phyloP scores from a whole-genome alignment of 208 protist species.

The Trypanosoma conorhini region DNA sequence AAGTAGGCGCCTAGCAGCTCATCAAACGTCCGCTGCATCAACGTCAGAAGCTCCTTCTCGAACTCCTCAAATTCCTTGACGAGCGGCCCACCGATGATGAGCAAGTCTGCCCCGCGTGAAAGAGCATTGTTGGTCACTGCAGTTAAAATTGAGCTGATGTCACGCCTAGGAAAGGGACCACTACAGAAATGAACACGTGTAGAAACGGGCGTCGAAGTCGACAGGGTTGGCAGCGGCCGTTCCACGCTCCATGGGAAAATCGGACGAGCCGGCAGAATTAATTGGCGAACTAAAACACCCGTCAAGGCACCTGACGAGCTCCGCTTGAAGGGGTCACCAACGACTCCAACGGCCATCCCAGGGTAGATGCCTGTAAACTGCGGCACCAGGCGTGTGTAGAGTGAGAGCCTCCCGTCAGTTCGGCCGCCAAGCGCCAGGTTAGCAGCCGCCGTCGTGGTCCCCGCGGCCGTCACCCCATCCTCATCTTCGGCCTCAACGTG shows the following conservation, averaged over 20 bases:
- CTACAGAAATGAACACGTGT: constrained; percentile 85
- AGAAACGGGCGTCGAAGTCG: not conserved
- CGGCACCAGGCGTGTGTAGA: constrained; percentile 58
- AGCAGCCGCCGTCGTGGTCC: constrained; percentile 10
- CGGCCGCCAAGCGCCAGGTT: not conserved
- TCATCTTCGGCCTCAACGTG: constrained; percentile 32
- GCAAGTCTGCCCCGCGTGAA: constrained; percentile 67
- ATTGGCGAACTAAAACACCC: constrained; percentile 66
- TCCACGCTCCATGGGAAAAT: constrained; percentile 65
- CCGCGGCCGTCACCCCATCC: constrained; percentile 26
- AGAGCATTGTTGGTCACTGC: constrained; percentile 57
- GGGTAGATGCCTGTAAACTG: constrained; percentile 83
- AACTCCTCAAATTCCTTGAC: constrained; percentile 61
- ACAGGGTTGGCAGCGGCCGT: constrained; percentile 29
- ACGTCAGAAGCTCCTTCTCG: constrained; percentile 53
- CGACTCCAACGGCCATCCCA: constrained; percentile 77
- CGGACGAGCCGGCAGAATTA: constrained; percentile 62
- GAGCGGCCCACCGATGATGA: constrained; percentile 86
- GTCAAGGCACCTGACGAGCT: constrained; percentile 70
- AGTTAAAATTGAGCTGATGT: constrained; percentile 52
- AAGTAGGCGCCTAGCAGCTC: constrained; percentile 66
- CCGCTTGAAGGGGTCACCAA: constrained; percentile 83
- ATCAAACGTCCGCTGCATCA: constrained; percentile 53
- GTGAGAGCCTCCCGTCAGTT: constrained; percentile 38
- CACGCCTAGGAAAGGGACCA: constrained; percentile 77